Evolutionary conservation across 73 alveolate species (phyloP).

Genomic region (Halteria grandinella): DNA sequence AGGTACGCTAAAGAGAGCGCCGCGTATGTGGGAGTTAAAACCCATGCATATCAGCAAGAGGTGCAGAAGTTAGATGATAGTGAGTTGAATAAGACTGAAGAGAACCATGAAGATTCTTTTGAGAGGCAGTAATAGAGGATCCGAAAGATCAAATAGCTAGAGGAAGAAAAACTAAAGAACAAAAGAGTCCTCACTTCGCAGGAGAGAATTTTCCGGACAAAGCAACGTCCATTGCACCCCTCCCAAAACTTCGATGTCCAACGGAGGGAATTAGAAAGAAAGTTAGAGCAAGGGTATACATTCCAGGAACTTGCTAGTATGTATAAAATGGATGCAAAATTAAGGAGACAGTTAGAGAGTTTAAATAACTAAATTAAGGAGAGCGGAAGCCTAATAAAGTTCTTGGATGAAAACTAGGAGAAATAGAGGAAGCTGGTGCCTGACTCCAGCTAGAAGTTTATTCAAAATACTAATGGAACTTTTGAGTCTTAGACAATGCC

Average conservation of each 20-base stretch:
- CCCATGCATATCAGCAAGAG: too few relatives aligned
- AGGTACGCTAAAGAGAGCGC: too few relatives aligned
- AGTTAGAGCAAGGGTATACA: conserved; percentile 19
- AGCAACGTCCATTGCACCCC: background rate
- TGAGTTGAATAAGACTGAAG: too few relatives aligned
- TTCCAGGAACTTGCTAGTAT: conserved; percentile 19
- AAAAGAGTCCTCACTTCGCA: too few relatives aligned
- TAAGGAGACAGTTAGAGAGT: conserved; percentile 25
- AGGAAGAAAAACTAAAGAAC: too few relatives aligned
- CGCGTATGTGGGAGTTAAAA: too few relatives aligned
- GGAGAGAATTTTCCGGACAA: too few relatives aligned
- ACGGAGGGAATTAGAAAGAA: conserved; percentile 4
- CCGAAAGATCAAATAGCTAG: too few relatives aligned
- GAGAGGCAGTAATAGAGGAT: too few relatives aligned
- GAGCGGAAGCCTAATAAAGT: conserved; percentile 9
- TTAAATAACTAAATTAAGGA: conserved; percentile 1
- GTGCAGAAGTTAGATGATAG: too few relatives aligned
- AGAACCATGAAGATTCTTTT: too few relatives aligned
- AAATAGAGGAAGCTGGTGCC: background rate
- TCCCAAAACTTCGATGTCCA: conserved; percentile 3
- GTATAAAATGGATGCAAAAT: conserved; percentile 17
- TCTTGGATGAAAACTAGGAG: background rate
- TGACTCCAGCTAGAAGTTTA: background rate
- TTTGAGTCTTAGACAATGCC: too few relatives aligned
- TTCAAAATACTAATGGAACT: background rate